Evolutionary conservation across 2,329 filamentous ascomycete species (phyloP).

Genomic region (Fusarium dimerum): DNA sequence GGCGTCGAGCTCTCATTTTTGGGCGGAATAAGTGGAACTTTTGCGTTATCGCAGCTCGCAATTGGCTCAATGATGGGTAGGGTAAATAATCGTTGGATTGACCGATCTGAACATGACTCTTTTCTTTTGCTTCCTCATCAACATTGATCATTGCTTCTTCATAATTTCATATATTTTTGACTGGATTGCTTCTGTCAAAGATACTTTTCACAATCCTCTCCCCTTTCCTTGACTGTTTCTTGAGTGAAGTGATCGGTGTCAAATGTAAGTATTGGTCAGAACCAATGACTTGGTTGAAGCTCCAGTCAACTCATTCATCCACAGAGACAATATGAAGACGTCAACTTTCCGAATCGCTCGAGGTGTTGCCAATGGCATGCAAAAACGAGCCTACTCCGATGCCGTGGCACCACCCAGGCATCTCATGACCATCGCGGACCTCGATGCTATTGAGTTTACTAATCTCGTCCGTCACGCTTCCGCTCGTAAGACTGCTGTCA

Average conservation of each 20-base stretch:
- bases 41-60: not conserved
- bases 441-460: conserved; percentile 77
- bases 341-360: conserved; percentile 36
- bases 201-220: no score
- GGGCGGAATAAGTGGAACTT: not conserved
- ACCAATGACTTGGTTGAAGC: no score
- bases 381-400: conserved; percentile 47
- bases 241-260: no score
- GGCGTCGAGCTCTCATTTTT: not conserved
- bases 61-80: not conserved
- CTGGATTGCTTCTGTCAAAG: no score
- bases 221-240: no score
- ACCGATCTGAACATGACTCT: not conserved
- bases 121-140: not conserved
- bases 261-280: not conserved
- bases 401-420: conserved; percentile 63
- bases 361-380: conserved; percentile 37
- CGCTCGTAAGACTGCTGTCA: conserved; percentile 74
- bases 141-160: not conserved
- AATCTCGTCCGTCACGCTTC: conserved; percentile 82
- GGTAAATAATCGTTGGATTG: not conserved
- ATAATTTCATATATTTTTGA: not conserved
- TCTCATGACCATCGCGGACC: conserved; percentile 87
- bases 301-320: not conserved
- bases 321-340: conserved; percentile 34